Evolutionary conservation across 176 grass and related monocot species (phyloP).

Genomic region (Aegilops longissima): DNA sequence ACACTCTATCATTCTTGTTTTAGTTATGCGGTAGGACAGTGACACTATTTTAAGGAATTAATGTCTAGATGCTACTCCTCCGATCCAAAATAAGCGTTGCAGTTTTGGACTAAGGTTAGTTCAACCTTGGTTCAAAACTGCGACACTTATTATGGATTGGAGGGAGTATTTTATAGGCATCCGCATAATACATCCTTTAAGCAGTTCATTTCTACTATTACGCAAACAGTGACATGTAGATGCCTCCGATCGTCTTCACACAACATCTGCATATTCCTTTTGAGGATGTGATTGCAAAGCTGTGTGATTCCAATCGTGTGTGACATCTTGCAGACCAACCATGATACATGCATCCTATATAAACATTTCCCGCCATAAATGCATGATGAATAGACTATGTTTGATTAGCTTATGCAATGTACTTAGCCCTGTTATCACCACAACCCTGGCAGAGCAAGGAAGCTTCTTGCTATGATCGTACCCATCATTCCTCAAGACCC

Average conservation of each 20-base stretch:
- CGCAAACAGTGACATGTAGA: conserved; percentile 8
- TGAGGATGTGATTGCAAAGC: neutral
- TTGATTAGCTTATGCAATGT: conserved; percentile 46
- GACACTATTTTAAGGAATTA: neutral
- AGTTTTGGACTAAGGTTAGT: no score
- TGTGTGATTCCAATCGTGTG: conserved; percentile 20
- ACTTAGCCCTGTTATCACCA: conserved; percentile 43
- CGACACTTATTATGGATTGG: no score
- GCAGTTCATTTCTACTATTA: conserved; percentile 13
- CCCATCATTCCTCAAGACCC: conserved; percentile 43
- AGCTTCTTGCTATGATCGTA: conserved; percentile 61
- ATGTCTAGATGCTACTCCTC: neutral
- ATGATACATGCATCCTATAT: conserved; percentile 31
- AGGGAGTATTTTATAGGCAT: neutral
- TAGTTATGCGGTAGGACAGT: neutral
- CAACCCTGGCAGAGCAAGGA: conserved; percentile 52
- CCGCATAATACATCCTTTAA: neutral
- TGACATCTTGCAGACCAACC: conserved; percentile 15
- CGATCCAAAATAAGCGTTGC: no score
- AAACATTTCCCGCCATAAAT: conserved; percentile 39
- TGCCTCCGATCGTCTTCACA: neutral
- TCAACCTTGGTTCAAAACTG: no score
- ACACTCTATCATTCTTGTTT: neutral
- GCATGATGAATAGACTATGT: conserved; percentile 33
- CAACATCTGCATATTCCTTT: neutral